phyloP scores from a whole-genome alignment of 202 grass and related monocot species.

The Bolboschoenoplectus hybrid region DNA sequence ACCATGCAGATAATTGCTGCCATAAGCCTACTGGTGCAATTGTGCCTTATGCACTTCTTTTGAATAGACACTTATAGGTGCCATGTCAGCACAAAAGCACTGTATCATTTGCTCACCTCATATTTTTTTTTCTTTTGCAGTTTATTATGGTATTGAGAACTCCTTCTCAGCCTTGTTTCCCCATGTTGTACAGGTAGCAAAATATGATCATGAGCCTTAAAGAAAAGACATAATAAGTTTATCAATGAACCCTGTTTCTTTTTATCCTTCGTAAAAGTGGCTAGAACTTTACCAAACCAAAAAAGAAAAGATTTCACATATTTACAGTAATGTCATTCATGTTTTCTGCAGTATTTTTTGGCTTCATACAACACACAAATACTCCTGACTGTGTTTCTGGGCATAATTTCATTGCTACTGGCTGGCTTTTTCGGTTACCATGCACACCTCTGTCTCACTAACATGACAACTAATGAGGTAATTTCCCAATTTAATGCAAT shows the following conservation, averaged over 20 bases:
- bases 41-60: neutral
- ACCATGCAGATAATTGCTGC: neutral
- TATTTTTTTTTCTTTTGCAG: conserved; percentile 49
- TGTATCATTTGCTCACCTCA: neutral
- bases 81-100: neutral
- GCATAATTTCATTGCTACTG: conserved; percentile 82
- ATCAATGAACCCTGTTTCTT: neutral
- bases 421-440: conserved; percentile 92
- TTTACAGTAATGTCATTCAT: neutral
- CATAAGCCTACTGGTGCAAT: neutral
- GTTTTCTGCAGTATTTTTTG: conserved; percentile 80
- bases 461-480: conserved; percentile 97
- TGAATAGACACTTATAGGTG: neutral
- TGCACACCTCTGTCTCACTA: conserved; percentile 79
- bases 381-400: conserved; percentile 85
- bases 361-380: conserved; percentile 89
- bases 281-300: neutral
- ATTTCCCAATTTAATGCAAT: neutral
- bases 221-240: neutral
- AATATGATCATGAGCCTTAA: neutral
- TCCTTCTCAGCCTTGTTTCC: conserved; percentile 83
- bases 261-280: neutral
- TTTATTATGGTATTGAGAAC: conserved; percentile 88
- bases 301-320: neutral
- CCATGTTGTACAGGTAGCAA: conserved; percentile 78